These are phyloP conservation scores for Eucommia ulmoides DNA, from an alignment of 257 asterid species.

Conservation along the genomic window DNA sequence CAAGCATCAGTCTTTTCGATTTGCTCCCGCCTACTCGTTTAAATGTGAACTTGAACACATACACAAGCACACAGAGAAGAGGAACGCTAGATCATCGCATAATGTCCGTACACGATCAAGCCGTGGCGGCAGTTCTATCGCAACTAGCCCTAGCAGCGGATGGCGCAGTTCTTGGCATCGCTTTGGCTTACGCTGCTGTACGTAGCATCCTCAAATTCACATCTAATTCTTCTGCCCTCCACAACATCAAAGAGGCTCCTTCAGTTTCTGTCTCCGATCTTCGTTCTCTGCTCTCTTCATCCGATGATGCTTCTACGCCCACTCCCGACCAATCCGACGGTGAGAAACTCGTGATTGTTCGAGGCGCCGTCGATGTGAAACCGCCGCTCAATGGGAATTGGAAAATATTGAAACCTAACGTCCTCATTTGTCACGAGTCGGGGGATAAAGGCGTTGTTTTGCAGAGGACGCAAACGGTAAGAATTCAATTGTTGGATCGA, in stretches of 20 bases:
- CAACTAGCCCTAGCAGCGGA: conserved; percentile 56
- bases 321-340: conserved; percentile 12
- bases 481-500: not conserved
- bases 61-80: not conserved
- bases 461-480: conserved; percentile 54
- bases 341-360: conserved; percentile 45
- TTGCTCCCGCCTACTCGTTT: not conserved
- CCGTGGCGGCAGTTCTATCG: conserved; percentile 43
- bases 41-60: not conserved
- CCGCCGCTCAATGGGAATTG: conserved; percentile 31
- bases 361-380: conserved; percentile 66
- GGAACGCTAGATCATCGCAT: not conserved
- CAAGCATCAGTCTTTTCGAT: too few species aligned
- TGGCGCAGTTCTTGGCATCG: conserved; percentile 68
- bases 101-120: conserved; percentile 80
- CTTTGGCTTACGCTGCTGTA: conserved; percentile 58
- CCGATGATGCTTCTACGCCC: conserved; percentile 7
- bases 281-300: conserved; percentile 35
- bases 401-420: conserved; percentile 29
- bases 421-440: conserved; percentile 42
- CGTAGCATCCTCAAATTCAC: conserved; percentile 49
- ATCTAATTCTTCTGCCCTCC: conserved; percentile 49
- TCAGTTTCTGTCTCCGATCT: conserved; percentile 51
- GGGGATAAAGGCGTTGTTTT: conserved; percentile 56
- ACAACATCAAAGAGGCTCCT: conserved; percentile 50